Base-by-base conservation (phyloP, 495 filamentous ascomycete species). In the Trichoderma parareesei region DNA sequence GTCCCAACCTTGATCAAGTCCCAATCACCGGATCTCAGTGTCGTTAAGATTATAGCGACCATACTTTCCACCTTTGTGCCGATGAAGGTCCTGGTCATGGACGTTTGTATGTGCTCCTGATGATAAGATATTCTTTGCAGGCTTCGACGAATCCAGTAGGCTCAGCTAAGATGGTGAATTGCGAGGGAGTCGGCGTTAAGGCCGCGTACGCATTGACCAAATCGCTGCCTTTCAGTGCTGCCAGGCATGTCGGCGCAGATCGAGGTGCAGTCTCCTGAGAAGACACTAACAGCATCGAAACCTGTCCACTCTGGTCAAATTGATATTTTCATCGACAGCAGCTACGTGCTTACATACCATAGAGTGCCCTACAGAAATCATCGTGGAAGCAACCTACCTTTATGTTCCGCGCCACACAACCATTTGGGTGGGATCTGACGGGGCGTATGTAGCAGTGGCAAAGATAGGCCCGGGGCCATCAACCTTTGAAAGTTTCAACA, bases 1-100 rank as follows among this genome's bases (percentile, higher is more conserved):
- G 68, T 65, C 42, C 71, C 70, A 64, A 70, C 70, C 7, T 65
- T 75, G 1, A 60, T 75, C 8, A 75, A 72, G 46, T 73, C 72
- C 0, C 68, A 71, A 14, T 64, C 65, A 16, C 70, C 71, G 0
- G 63, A 66, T 10, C 41, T 65, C 5, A 69, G 66, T 9, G 60
- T 70, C 10, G 20, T 35, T 1, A 66, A 75, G 40, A 72, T 75
- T 13, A 38, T 67, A 13, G 65, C 60, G 9, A 66, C 69, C 14
- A 60, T 75, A 38, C 72, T 71, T 59, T 68, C 69, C 18, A 72
- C 65, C 33, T 62, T 70, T 7, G 68, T 27, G 3, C 72, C 72
- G 1, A 33, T 70, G 11, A 61, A 59, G 5, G 71, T 67, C 60
- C 63, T 42, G 3, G 67, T 65, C 9, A 61, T 70, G 49, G 61